Evolutionary conservation across 352 stramenopile genomes (phyloP), one percentile per base, ranked within the genome.

Genomic region (Globisporangium solare): DNA sequence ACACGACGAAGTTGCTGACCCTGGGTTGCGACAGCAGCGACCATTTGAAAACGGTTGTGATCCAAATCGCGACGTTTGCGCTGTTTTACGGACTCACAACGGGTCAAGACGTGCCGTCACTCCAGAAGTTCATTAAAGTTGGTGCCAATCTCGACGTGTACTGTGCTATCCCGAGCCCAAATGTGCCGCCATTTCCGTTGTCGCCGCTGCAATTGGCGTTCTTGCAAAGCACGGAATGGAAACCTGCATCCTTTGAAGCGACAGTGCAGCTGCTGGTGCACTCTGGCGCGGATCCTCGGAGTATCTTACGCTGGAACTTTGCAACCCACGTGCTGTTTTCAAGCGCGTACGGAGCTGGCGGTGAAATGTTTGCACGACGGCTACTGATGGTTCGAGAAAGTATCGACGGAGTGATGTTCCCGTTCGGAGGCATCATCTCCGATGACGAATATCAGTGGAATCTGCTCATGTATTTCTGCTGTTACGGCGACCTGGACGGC

Each of bases 381-480:
- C 42, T 58, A 10, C 43, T 87, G 6, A 56, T 76, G 20, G 53
- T 77, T 40, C 57, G 56, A 7, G 64, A 72, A 41, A 60, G 55
- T 17, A 56, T 76, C 17, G 47, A 50, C 46, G 56, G 21, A 7
- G 60, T 61, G 37, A 63, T 67, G 68, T 78, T 54, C 27, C 60
- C 39, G 18, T 80, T 61, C 41, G 67, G 56, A 35, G 49, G 64
- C 24, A 57, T 68, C 6, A 47, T 74, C 45, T 66, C 64, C 27
- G 72, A 82, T 41, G 82, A 92, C 37, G 64, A 58, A 5, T 48
- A 63, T 47, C 60, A 62, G 20, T 90, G 79, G 82, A 83, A 75
- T 42, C 54, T 92, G 45, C 64, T 89, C 18, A 88, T 90, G 80
- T 90, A 80, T 54, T 71, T 86, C 7, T 76, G 78, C 41, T 70